Base-by-base conservation (phyloP, 2,329 filamentous ascomycete species). In the Fusarium scirpi region DNA sequence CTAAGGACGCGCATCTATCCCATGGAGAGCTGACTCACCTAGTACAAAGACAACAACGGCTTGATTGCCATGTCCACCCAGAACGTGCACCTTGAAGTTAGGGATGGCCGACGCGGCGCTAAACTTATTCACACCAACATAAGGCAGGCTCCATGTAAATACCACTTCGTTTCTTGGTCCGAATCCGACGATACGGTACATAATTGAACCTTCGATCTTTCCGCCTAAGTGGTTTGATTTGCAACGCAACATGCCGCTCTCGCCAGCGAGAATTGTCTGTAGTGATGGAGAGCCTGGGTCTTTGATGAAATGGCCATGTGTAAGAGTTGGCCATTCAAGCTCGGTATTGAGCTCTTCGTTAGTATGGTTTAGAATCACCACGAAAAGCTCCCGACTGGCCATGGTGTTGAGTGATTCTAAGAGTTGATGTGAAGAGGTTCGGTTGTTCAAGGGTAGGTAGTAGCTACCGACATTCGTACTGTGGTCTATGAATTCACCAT, bases 271-370 rank as follows among this genome's bases (percentile, higher is more conserved):
- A 13, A 68, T 62, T 20, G 34, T 27, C 18, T 52, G 18, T 3
- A 57, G 47, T 7, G 57, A 62, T 15, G 30, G 30, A 5, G 8
- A 15, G 30, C 15, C 22, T 8, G 47, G 25, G 38, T n/a, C 1
- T 58, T 47, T 2, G 30, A 12, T 2, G 34, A n/a, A 66, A 7
- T 62, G 22, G 5, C 62, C 57, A 24, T 58, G 57, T 4, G 24
- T 7, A 15, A 68, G 52, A 27, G 4, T 30, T 13, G 52, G 52
- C 13, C 52, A 67, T 22, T 58, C 29, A 8, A 20, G 30, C 13
- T 62, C 51, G n/a, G 57, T 46, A 7, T 58, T 45, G 32, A 67
- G 65, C 3, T 68, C 65, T 20, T 68, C 62, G 30, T 68, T 68
- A 5, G 65, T 62, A n/a, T 67, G 65, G 13, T 68, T 68, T 22